Evolutionary conservation across 108 stramenopile species (phyloP), one percentile per base, ranked within the genome.

Genomic region (Nitzschia palea): DNA sequence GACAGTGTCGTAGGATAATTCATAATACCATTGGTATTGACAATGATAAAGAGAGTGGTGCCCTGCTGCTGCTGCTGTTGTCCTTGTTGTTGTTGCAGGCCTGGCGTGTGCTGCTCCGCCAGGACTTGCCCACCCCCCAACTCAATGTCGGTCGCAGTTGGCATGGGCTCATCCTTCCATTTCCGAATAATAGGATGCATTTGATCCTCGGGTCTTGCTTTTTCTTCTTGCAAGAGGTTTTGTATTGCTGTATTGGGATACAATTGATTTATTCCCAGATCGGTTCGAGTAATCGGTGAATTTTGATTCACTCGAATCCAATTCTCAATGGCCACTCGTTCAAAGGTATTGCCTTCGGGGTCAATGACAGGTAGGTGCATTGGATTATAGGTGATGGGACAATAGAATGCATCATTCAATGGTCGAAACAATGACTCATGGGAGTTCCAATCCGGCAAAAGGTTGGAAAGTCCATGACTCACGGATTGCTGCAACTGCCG

Each of bases 301-400:
- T 42, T 53, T 22, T 26, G 26, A 52, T 66, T 65, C 0, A 27
- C 35, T 29, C 44, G 30, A 17, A 73, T 40, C 72, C 72, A 73
- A n/a, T 66, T 57, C 22, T 59, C 56, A 18, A 73, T 55, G 1
- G 72, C 72, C 12, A 40, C 56, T 27, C 66, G 57, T 52, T 73
- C 72, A 33, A 50, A 73, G 27, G 65, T 73, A 28, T 73, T 54
- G 2, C 72, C 72, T 66, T 73, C 65, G 8, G 62, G 64, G 20
- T 58, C 64, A 28, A 54, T 59, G 56, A 66, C 72, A 10, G 72
- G 65, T 3, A 44, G 23, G 30, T 61, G 58, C 58, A 71, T 55
- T 20, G 55, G 33, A 23, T 55, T 51, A 18, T 44, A 27, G 0
- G 70, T 71, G 32, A 71, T 71, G 15, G 70, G 62, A 34, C 70